Base-by-base conservation (phyloP, 345 rosid species). In the Boechera divaricarpa region DNA sequence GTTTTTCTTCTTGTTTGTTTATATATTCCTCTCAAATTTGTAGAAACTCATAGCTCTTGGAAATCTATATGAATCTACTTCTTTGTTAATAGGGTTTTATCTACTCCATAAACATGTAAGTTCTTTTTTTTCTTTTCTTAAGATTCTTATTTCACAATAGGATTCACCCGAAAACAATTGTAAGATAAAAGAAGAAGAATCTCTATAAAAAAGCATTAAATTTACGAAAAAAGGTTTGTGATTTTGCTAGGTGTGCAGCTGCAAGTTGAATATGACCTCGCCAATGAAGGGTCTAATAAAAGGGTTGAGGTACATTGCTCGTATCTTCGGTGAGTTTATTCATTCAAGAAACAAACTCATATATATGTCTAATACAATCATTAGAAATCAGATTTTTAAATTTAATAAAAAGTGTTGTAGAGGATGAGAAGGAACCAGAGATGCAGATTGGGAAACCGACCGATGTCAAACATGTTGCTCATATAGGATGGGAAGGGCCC, bases 381-480 rank as follows among this genome's bases (percentile, higher is more conserved):
- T 41, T 11, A 62, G 48, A 63, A 29, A 51, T 7, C 59, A 70
- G 4, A 21, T 21, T 21, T 21, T 21, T 21, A 21, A 21, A 21
- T 21, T 38, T 38, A 38, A 2, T 38, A 38, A 49, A 48, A 51
- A 52, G 1, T 41, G 83, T 72, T 83, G 83, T 77, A 89, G 96
- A 90, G 10, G 83, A 89, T 75, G 98, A 87, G 64, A 87, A 90
- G 67, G 94, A 94, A 75, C 81, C 87, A 57, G 94, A 94, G 63
- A 90, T 94, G 85, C 85, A 84, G 76, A 94, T 94, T 74, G 98
- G 98, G 58, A 21, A 7, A 44, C 98, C 98, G 5, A 94, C 98
- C 4, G 97, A 94, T 78, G 98, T 94, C 65, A 94, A 94, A 85
- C 98, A 94, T 71, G 97, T 94, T 13, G 93, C 98, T 52, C 98